Conservation (phyloP, 2,329 filamentous ascomycete genomes). For the Fusarium verrucosum region DNA sequence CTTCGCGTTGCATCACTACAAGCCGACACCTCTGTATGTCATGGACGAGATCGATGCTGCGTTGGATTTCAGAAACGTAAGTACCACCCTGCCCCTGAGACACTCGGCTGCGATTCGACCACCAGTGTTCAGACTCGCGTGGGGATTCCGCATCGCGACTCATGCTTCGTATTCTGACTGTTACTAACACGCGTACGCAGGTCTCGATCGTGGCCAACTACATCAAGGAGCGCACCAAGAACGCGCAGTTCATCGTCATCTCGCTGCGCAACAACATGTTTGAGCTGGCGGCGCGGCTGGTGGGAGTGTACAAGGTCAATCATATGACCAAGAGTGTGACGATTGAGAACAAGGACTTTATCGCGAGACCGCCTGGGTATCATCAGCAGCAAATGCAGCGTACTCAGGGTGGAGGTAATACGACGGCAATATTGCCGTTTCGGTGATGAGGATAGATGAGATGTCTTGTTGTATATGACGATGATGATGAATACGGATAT, state of each 20-base stretch:
- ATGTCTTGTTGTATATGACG: slow-evolving; percentile 25
- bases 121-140: slow-evolving; percentile 16
- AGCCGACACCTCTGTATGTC: slow-evolving; percentile 95
- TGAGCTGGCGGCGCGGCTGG: slow-evolving; percentile 91
- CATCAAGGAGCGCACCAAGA: slow-evolving; percentile 99
- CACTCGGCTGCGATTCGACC: slow-evolving; percentile 37
- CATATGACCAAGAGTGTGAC: slow-evolving; percentile 97
- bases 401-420: slow-evolving; percentile 42
- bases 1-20: slow-evolving; percentile 98
- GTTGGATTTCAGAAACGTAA: slow-evolving; percentile 95
- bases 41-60: slow-evolving; percentile 99
- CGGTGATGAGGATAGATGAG: slow-evolving; percentile 40
- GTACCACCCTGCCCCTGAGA: slow-evolving; percentile 51
- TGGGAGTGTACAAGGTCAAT: slow-evolving; percentile 99
- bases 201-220: slow-evolving; percentile 98
- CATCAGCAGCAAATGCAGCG: slow-evolving; percentile 50
- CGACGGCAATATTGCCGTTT: slow-evolving; percentile 50
- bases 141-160: slow-evolving; percentile 25
- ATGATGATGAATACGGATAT: slow-evolving; percentile 35
- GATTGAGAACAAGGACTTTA: slow-evolving; percentile 85
- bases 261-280: slow-evolving; percentile 99
- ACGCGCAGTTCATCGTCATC: slow-evolving; percentile 99
- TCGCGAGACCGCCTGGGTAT: slow-evolving; percentile 54
- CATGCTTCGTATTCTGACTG: slow-evolving; percentile 10
- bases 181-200: slow-evolving; percentile 55